These are phyloP conservation scores for Ophiostoma ulmi DNA, from an alignment of 2,329 filamentous ascomycete genomes.

Conservation along the genomic window DNA sequence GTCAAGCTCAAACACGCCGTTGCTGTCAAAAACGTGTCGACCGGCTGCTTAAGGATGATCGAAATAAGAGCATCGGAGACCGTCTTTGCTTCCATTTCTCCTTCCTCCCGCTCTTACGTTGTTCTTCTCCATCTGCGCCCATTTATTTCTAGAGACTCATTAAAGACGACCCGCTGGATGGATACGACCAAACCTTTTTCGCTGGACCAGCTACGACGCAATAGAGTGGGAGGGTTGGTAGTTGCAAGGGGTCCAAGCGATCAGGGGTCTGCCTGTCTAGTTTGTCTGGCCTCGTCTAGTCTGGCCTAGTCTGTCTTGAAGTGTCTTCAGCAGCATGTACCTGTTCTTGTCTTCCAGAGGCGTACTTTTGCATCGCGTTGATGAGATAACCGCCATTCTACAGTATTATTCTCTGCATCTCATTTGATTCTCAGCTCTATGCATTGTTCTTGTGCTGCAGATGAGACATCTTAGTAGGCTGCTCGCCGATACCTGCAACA, in stretches of 20 bases:
- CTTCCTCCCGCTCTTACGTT: not conserved
- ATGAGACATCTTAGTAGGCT: not conserved
- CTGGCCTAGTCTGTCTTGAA: not conserved
- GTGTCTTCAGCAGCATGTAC: not conserved
- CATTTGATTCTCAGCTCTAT: not conserved
- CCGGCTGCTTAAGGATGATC: not conserved
- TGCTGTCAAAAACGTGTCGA: not conserved
- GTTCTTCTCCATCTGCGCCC: not conserved
- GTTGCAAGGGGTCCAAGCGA: conserved; percentile 9
- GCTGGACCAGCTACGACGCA: conserved; percentile 3
- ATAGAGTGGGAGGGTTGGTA: conserved; percentile 1
- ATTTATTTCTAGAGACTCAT: not conserved
- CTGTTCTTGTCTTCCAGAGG: not conserved
- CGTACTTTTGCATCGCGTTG: not conserved
- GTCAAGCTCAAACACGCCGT: conserved; percentile 6
- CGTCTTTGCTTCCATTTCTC: not conserved
- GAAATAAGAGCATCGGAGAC: not conserved
- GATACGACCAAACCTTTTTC: conserved; percentile 8
- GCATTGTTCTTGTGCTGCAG: not conserved
- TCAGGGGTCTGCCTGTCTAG: not conserved
- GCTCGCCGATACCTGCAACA: not conserved
- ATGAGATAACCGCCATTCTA: conserved; percentile 1
- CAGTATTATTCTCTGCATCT: not conserved
- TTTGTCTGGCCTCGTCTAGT: not conserved
- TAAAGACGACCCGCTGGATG: not conserved